Evolutionary conservation across 2,329 filamentous ascomycete genomes (phyloP), one percentile per base, ranked within the genome.

Genomic region (Penicillium sp.): DNA sequence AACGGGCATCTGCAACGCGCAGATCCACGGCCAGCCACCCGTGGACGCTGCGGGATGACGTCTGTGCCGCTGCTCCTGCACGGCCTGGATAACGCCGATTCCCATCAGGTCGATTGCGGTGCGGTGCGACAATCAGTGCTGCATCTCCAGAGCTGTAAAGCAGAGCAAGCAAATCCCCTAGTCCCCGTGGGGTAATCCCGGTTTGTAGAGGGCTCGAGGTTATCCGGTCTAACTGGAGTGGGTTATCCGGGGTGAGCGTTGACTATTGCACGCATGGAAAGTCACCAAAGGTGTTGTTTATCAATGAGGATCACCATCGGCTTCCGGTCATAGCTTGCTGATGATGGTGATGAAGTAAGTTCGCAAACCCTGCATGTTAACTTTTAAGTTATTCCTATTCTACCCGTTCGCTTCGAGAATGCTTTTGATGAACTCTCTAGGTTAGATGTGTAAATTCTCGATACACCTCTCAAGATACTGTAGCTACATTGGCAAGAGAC

Each of bases 61-160:
- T 65, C 59, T 65, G 61, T 62, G 63, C 59, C 56, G 54, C 45
- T 58, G 15, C 53, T 53, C 35, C 54, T 54, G 47, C 55, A 52
- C 41, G 39, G 15, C 38, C 41, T 42, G n/a, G 41, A 7, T 34
- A 12, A 5, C 45, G 31, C 17, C 42, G 47, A 43, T 57, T 42
- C 49, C 51, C 38, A 43, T 48, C 37, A 20, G 25, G 41, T 22
- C 10, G 22, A 39, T 28, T 12, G 11, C n/a, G 17, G 10, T 37
- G 45, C 20, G 14, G 7, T 38, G 17, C 5, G 34, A 22, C 34
- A 31, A 57, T 45, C 17, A 8, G 8, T 25, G 45, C 39, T 49
- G 22, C 15, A 34, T 35, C 11, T n/a, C 20, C 22, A 8, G 31
- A 5, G 3, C 10, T 35, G n/a, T 49, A 20, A 20, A 14, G 28